Percentiles rank a stretch among this genome's conserved stretches.
These are phyloP conservation scores for Ceratocystis eucalypticola DNA, from an alignment of 2,329 filamentous ascomycete species.

Conservation along the genomic window DNA sequence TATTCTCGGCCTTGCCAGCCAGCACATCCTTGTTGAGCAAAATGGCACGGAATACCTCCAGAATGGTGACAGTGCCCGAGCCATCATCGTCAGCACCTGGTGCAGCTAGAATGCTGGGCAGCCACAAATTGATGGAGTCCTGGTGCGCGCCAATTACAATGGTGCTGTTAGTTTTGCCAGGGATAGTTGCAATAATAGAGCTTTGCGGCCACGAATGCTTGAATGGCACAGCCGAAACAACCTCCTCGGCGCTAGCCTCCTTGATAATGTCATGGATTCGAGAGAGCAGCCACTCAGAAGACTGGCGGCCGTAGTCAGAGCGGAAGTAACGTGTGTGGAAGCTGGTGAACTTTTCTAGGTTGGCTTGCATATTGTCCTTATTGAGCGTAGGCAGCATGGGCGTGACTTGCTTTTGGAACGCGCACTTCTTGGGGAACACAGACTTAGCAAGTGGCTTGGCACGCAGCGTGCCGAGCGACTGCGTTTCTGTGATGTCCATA, in stretches of 20 bases:
- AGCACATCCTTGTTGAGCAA: constrained; percentile 58
- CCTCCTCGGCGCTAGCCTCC: constrained; percentile 52
- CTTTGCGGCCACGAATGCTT: constrained; percentile 77
- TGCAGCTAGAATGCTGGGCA: constrained; percentile 69
- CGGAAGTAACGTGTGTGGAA: constrained; percentile 78
- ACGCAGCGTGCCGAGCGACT: constrained; percentile 35
- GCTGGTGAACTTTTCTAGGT: constrained; percentile 64
- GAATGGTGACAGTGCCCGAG: constrained; percentile 82
- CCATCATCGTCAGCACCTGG: constrained; percentile 95
- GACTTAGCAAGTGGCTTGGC: constrained; percentile 26
- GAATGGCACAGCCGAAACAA: constrained; percentile 61
- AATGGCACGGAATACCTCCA: constrained; percentile 76
- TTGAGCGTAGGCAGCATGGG: constrained; percentile 55
- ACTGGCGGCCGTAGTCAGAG: constrained; percentile 64
- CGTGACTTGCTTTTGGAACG: constrained; percentile 50
- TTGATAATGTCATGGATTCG: constrained; percentile 61
- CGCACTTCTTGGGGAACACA: constrained; percentile 54
- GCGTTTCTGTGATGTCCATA: constrained; percentile 81
- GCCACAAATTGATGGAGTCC: constrained; percentile 86
- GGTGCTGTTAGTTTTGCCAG: constrained; percentile 67
- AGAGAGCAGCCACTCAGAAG: constrained; percentile 71
- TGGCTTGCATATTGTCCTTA: constrained; percentile 61
- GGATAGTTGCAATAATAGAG: constrained; percentile 83
- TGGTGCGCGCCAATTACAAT: constrained; percentile 87
- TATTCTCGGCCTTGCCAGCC: constrained; percentile 62